These are phyloP conservation scores for Kodamaea alishanica DNA, from an alignment of 1,139 yeast genomes.

Conservation along the genomic window DNA sequence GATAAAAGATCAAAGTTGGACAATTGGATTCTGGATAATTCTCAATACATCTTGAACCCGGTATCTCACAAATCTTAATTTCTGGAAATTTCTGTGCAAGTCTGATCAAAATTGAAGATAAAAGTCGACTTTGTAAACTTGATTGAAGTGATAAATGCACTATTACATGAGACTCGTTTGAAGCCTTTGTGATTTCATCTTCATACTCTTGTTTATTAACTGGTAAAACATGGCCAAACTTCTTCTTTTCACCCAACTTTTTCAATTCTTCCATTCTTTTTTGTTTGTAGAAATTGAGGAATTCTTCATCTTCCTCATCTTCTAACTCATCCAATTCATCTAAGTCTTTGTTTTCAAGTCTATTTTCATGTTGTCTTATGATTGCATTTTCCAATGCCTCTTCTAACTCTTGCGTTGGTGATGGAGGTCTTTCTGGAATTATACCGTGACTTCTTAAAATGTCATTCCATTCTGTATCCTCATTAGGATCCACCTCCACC, in stretches of 20 bases:
- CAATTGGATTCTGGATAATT: slow-evolving; percentile 85
- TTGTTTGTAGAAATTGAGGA: slow-evolving; percentile 66
- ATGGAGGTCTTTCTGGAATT: slow-evolving; percentile 87
- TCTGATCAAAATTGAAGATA: slow-evolving; percentile 50
- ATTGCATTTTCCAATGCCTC: slow-evolving; percentile 85
- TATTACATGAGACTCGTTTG: slow-evolving; percentile 56
- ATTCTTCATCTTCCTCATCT: slow-evolving; percentile 77
- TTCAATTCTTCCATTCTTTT: slow-evolving; percentile 73
- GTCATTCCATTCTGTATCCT: slow-evolving; percentile 99
- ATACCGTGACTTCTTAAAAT: slow-evolving; percentile 85
- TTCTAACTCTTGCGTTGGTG: slow-evolving; percentile 83
- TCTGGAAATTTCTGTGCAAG: slow-evolving; percentile 67
- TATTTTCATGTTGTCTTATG: slow-evolving; percentile 65
- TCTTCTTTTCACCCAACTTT: slow-evolving; percentile 55
- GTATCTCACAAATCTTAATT: slow-evolving; percentile 85
- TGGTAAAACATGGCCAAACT: slow-evolving; percentile 73
- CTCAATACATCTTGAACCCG: slow-evolving; percentile 85
- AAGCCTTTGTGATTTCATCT: slow-evolving; percentile 79
- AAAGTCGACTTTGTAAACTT: slow-evolving; percentile 68
- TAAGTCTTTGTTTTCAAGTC: slow-evolving; percentile 69
- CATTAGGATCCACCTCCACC: slow-evolving; percentile 90
- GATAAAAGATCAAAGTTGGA: slow-evolving; percentile 84
- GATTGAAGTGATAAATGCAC: slow-evolving; percentile 74
- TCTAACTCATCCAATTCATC: slow-evolving; percentile 79
- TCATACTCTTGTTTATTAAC: slow-evolving; percentile 86